These are phyloP conservation scores for Tritrichomonas foetus DNA, from an alignment of 208 protist species.

Conservation along the genomic window DNA sequence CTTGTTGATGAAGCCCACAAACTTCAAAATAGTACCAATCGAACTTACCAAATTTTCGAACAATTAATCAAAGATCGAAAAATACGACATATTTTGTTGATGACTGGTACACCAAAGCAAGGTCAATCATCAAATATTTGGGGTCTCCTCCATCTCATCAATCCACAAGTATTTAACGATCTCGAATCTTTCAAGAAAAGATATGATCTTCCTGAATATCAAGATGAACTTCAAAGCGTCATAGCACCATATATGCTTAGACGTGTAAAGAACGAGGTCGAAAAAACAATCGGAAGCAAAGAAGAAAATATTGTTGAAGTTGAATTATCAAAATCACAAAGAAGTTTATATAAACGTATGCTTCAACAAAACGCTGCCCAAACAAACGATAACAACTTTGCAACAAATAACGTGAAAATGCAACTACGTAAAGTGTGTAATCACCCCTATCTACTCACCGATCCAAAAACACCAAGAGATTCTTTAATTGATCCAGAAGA, in stretches of 20 bases:
- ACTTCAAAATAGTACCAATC: conserved; percentile 53
- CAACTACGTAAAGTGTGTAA: conserved; percentile 72
- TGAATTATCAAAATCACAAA: conserved; percentile 46
- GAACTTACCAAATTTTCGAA: conserved; percentile 78
- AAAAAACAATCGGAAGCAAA: conserved; percentile 48
- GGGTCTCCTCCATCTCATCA: conserved; percentile 71
- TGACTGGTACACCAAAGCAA: conserved; percentile 66
- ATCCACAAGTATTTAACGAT: conserved; percentile 62
- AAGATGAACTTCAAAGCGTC: conserved; percentile 43
- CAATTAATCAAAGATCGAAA: conserved; percentile 75
- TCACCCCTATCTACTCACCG: conserved; percentile 87
- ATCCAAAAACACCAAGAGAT: conserved; percentile 63
- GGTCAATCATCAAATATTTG: conserved; percentile 67
- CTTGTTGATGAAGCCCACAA: conserved; percentile 69
- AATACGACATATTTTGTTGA: conserved; percentile 56
- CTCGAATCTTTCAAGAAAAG: conserved; percentile 56
- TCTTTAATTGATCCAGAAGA: not conserved
- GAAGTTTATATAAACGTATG: conserved; percentile 11
- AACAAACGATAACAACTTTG: conserved; percentile 50
- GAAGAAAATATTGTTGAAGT: conserved; percentile 54
- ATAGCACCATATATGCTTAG: conserved; percentile 68
- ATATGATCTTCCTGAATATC: conserved; percentile 46
- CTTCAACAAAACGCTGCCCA: not conserved
- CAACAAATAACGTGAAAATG: conserved; percentile 47
- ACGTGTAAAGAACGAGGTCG: conserved; percentile 41